Evolutionary conservation across 305 asterid species (phyloP).

Genomic region (Fraxinus ornus): DNA sequence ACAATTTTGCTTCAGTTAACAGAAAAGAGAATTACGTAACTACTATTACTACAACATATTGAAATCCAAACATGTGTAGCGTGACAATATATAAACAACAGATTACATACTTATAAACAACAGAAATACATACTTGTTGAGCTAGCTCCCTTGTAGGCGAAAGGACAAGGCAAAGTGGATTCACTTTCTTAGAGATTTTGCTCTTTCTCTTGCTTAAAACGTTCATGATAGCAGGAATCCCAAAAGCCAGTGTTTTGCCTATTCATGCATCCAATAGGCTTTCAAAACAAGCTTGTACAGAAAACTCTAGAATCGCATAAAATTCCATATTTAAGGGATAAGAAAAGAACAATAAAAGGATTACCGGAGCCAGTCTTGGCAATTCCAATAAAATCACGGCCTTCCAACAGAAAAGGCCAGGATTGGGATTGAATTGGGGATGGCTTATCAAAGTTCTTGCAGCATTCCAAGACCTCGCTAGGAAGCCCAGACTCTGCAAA

Average conservation of each 20-base stretch:
- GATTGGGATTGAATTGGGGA: constrained; percentile 95
- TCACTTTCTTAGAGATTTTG: constrained; percentile 43
- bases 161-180: constrained; percentile 77
- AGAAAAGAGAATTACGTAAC: background rate
- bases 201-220: constrained; percentile 55
- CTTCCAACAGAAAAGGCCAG: constrained; percentile 88
- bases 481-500: constrained; percentile 73
- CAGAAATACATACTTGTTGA: constrained; percentile 67
- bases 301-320: background rate
- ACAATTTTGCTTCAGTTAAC: background rate
- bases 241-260: constrained; percentile 97
- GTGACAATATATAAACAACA: background rate
- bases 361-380: constrained; percentile 96
- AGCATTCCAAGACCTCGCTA: constrained; percentile 63
- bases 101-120: background rate
- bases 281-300: background rate
- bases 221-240: constrained; percentile 90
- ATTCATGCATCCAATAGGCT: constrained; percentile 24
- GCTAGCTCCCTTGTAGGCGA: constrained; percentile 95
- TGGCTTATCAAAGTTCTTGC: constrained; percentile 80
- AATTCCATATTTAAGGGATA: background rate
- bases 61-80: background rate
- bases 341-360: background rate
- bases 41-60: background rate
- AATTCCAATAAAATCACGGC: constrained; percentile 92